Evolutionary conservation across 2,329 filamentous ascomycete genomes (phyloP).

Genomic region (Exophiala mesophila): DNA sequence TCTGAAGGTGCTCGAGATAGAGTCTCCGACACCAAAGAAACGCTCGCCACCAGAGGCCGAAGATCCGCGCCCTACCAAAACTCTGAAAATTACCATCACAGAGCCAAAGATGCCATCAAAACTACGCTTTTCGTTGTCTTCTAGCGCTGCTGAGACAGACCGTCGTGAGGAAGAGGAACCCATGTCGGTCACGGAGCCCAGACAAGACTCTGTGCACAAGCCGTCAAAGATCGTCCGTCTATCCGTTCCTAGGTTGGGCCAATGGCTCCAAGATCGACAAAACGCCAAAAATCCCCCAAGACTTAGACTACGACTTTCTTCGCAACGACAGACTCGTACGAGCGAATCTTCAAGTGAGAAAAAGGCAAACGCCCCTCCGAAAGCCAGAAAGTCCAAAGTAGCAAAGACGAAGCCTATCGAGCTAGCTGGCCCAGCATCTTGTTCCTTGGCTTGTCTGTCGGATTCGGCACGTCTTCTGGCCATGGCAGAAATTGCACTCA

Average conservation of each 20-base stretch:
- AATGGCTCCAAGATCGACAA: not conserved
- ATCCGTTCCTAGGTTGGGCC: not conserved
- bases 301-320: not conserved
- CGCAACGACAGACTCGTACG: not conserved
- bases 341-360: not conserved
- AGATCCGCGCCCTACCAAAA: constrained; percentile 12
- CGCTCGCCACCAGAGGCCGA: constrained; percentile 11
- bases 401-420: not conserved
- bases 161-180: not conserved
- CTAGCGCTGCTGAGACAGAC: not conserved
- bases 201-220: not conserved
- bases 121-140: constrained; percentile 15
- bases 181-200: not conserved
- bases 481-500: constrained; percentile 17
- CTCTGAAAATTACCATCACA: constrained; percentile 10
- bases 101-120: constrained; percentile 17
- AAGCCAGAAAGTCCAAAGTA: too few species aligned
- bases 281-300: not conserved
- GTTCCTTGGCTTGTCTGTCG: constrained; percentile 16
- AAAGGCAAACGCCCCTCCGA: not conserved
- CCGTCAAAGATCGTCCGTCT: constrained; percentile 16
- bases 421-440: constrained; percentile 1
- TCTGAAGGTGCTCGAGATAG: constrained; percentile 14
- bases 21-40: constrained; percentile 11
- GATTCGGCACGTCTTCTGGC: constrained; percentile 17